Conservation (phyloP, 352 stramenopile genomes). For the Hyphochytrium catenoides region DNA sequence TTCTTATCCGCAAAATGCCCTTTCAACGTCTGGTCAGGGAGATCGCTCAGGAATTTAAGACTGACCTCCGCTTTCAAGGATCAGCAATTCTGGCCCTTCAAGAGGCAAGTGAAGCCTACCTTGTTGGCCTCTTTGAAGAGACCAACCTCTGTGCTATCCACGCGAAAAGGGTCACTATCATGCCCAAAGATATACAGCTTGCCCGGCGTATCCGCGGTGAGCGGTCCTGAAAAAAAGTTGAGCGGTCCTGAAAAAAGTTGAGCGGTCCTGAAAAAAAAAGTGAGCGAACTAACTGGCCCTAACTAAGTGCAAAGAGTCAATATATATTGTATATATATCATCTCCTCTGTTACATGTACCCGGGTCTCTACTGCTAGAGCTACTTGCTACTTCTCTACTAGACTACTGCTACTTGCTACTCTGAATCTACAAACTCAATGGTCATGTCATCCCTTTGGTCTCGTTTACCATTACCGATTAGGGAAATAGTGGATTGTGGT, state of each 20-base stretch:
- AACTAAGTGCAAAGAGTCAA: background rate
- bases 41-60: conserved; percentile 91
- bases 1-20: conserved; percentile 69
- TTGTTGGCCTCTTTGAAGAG: conserved; percentile 83
- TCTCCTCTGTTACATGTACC: too few species aligned
- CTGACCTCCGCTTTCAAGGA: conserved; percentile 82
- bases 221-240: conserved; percentile 41
- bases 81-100: conserved; percentile 74
- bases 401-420: too few species aligned
- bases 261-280: background rate
- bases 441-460: too few species aligned
- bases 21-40: conserved; percentile 70
- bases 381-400: too few species aligned
- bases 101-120: conserved; percentile 74
- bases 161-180: conserved; percentile 86
- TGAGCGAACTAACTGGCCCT: background rate
- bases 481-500: too few species aligned
- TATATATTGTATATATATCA: background rate
- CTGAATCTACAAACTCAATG: too few species aligned
- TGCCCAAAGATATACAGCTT: conserved; percentile 89
- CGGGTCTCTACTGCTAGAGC: too few species aligned
- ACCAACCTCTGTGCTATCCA: conserved; percentile 87
- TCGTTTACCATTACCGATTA: too few species aligned
- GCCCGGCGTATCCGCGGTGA: conserved; percentile 74
- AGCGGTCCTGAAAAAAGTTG: background rate